These are phyloP conservation scores for Opeltia flavorubescens DNA, from an alignment of 495 filamentous ascomycete genomes.

Conservation along the genomic window DNA sequence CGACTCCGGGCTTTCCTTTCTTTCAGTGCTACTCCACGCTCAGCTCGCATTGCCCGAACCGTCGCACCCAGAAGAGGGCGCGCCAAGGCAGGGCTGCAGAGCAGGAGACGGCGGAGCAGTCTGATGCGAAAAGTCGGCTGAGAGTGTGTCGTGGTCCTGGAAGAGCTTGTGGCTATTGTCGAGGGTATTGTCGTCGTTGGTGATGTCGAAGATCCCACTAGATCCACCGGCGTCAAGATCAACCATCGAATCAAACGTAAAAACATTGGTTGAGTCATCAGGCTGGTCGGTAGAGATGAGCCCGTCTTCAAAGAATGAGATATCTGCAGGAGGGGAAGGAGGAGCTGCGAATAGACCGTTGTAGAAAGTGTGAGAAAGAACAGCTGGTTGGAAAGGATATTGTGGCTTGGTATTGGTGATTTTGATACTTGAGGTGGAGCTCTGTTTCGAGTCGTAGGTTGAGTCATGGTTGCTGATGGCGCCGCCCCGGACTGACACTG, in stretches of 20 bases:
- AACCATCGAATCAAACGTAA: slow-evolving; percentile 78
- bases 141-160: slow-evolving; percentile 15
- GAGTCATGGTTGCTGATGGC: slow-evolving; percentile 13
- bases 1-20: slow-evolving; percentile 1
- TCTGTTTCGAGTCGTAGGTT: slow-evolving; percentile 42
- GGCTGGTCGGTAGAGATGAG: slow-evolving; percentile 49
- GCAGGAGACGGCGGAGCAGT: slow-evolving; percentile 43
- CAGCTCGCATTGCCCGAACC: slow-evolving; percentile 62
- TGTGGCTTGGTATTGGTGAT: slow-evolving; percentile 24
- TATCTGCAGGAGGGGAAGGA: slow-evolving; percentile 56
- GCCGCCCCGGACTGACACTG: slow-evolving; percentile 81
- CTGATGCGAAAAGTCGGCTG: slow-evolving; percentile 39
- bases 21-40: background rate
- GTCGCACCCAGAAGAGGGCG: slow-evolving; percentile 81
- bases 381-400: slow-evolving; percentile 32
- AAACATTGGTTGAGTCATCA: slow-evolving; percentile 42
- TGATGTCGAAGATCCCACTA: slow-evolving; percentile 38
- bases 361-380: slow-evolving; percentile 55
- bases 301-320: slow-evolving; percentile 62
- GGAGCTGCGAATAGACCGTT: slow-evolving; percentile 53
- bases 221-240: slow-evolving; percentile 54
- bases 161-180: slow-evolving; percentile 19
- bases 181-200: slow-evolving; percentile 31
- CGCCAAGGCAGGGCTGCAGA: slow-evolving; percentile 85
- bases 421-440: slow-evolving; percentile 37